Base-by-base conservation (phyloP, 257 asterid genomes). In the Scutellaria galericulata region DNA sequence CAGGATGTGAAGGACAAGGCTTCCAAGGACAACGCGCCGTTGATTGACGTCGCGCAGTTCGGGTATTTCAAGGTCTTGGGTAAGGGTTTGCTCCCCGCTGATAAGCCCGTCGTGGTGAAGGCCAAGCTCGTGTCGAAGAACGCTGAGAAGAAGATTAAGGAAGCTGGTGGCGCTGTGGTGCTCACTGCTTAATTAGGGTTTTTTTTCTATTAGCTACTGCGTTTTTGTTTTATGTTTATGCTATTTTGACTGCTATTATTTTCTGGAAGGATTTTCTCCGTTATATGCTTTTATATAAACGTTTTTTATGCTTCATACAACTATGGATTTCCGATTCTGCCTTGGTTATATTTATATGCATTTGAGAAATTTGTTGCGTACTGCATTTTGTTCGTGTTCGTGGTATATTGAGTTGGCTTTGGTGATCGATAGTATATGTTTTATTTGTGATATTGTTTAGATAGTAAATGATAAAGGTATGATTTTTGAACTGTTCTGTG, bases 61-160 rank as follows among this genome's bases (percentile, higher is more conserved):
- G 96, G 96, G 3, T 89, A 89, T 70, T 89, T 85, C 41, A 89
- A 89, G 89, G 92, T 89, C 0, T 55, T 87, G 70, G 93, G 93
- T 0, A 87, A 87, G 37, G 93, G 93, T 6, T 64, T 80, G 73
- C 74, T 85, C 62, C 88, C 90, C 1, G 71, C 70, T 0, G 79
- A 51, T 3, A 70, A 81, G 75, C 87, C 90, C 0, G 81, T 85
- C 4, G 88, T 87, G 2, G 79, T 87, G 68, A 87, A 87, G 80
- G 90, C 92, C 3, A 87, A 87, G 77, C 77, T 87, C 5, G 71
- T 87, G 3, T 85, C 90, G 12, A 87, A 85, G 84, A 81, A 58
- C 18, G 90, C 90, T 0, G 90, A 87, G 88, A 85, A 75, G 86
- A 87, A 87, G 86, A 87, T 87, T 40, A 87, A 87, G 77, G 90